phyloP scores from a whole-genome alignment of 768 basidiomycete species.

The Mycena venus region DNA sequence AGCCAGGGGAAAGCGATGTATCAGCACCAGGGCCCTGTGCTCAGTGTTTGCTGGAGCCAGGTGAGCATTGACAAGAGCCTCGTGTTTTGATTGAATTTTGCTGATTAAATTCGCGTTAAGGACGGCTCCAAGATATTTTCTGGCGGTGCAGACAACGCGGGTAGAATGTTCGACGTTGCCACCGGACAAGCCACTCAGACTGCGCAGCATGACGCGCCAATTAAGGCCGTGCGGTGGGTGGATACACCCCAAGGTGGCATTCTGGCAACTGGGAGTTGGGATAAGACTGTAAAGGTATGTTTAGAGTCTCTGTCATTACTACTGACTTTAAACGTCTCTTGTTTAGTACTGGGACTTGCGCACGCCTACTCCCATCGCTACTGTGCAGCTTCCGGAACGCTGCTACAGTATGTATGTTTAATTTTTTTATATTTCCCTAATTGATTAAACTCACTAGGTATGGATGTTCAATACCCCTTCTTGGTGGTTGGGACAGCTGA shows the following conservation, averaged over 20 bases:
- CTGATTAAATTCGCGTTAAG: constrained; percentile 74
- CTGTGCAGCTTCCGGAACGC: constrained; percentile 86
- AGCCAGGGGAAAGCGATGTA: constrained; percentile 80
- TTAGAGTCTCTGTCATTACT: not conserved
- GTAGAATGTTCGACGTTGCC: constrained; percentile 90
- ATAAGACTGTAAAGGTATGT: constrained; percentile 93
- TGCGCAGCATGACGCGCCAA: constrained; percentile 91
- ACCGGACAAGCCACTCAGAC: constrained; percentile 88
- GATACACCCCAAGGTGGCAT: constrained; percentile 81
- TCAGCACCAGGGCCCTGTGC: constrained; percentile 76
- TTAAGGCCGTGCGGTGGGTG: constrained; percentile 86
- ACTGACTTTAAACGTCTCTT: not conserved
- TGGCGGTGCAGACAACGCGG: constrained; percentile 95
- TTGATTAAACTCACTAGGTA: not conserved
- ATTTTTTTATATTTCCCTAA: constrained; percentile 36
- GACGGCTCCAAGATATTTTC: constrained; percentile 93
- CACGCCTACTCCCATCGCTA: constrained; percentile 77
- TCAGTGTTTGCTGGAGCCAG: constrained; percentile 81
- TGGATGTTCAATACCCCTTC: constrained; percentile 85
- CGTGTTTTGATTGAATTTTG: constrained; percentile 64
- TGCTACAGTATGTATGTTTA: constrained; percentile 89
- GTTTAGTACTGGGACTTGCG: constrained; percentile 94
- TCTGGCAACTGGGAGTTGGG: constrained; percentile 96
- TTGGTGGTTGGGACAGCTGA: constrained; percentile 96
- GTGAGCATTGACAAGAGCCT: constrained; percentile 50